Evolutionary conservation across 169 alveolate species (phyloP), one percentile per base, ranked within the genome.

Genomic region (Eimeria necatrix): DNA sequence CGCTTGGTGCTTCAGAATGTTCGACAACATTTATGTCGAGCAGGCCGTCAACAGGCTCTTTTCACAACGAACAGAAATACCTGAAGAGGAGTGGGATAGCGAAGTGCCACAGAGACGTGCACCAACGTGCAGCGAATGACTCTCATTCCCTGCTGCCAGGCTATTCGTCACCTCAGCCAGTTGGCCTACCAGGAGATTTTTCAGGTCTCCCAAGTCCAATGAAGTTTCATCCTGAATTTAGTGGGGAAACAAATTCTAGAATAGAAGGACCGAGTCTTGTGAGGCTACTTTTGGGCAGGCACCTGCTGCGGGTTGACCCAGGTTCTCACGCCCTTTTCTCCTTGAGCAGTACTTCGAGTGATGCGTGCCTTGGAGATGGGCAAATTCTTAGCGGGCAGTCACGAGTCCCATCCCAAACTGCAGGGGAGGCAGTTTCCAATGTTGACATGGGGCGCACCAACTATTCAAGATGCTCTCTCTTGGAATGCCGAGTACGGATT

Each of bases 401-500:
- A 32, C 3, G 41, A 32, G 41, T 32, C 3, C 41, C 2, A 32
- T 32, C 41, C 41, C 41, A 32, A 32, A 32, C 41, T 32, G 41
- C 41, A 32, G 41, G 41, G 41, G 41, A 32, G 49, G 22, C 4
- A 24, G 10, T 18, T 5, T 68, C 80, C 10, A 24, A 24, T 68
- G 80, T 9, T n/a, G 80, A 68, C 46, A n/a, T 4, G 80, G 18
- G 16, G 22, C 16, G 60, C 16, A 32, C 80, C 20, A 12, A 59
- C 32, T 6, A 41, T 59, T 20, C 46, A 56, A 84, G 41, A 3
- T n/a, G 60, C 14, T 56, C 16, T 20, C 59, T 84, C 26, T 84
- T 78, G 14, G 92, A 60, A 59, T 84, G 92, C 68, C 49, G 53
- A 49, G 59, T 84, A 5, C 74, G 92, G 46, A 16, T 60, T 24